phyloP scores from a whole-genome alignment of 176 grass and related monocot genomes.

The Avena insularis region DNA sequence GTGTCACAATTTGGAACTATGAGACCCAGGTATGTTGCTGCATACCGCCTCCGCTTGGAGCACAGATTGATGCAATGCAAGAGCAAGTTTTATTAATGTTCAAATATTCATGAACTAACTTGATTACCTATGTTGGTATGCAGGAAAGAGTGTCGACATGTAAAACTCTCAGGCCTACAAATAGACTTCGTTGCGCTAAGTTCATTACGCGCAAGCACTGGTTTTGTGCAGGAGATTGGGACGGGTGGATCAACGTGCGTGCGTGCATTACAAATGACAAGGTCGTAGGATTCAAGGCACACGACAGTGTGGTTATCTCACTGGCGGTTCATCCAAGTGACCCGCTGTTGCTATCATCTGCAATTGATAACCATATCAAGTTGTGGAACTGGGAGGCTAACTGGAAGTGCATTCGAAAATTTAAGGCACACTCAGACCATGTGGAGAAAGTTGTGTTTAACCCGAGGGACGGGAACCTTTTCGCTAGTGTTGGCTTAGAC shows the following conservation, averaged over 20 bases:
- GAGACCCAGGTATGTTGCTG: no score
- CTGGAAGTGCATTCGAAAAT: conserved; percentile 59
- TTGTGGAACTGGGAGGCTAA: conserved; percentile 69
- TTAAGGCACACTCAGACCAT: conserved; percentile 21
- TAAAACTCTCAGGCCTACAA: not conserved
- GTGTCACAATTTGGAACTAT: no score
- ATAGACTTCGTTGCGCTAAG: conserved; percentile 13
- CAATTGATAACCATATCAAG: conserved; percentile 60
- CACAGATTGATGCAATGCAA: no score
- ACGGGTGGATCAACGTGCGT: conserved; percentile 55
- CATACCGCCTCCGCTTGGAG: no score
- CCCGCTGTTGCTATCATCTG: conserved; percentile 59
- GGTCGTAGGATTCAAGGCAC: conserved; percentile 49
- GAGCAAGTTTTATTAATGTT: no score
- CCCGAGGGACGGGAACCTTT: conserved; percentile 58
- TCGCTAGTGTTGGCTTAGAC: conserved; percentile 52
- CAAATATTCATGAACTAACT: no score
- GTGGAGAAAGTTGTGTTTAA: conserved; percentile 60
- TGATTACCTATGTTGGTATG: no score
- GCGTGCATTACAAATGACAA: conserved; percentile 41
- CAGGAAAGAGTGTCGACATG: not conserved
- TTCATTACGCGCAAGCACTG: conserved; percentile 59
- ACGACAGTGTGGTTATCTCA: conserved; percentile 20
- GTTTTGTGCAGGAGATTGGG: conserved; percentile 51
- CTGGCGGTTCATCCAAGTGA: conserved; percentile 62